These are phyloP conservation scores for Alternaria metachromatica DNA, from an alignment of 2,329 filamentous ascomycete species.

Conservation along the genomic window DNA sequence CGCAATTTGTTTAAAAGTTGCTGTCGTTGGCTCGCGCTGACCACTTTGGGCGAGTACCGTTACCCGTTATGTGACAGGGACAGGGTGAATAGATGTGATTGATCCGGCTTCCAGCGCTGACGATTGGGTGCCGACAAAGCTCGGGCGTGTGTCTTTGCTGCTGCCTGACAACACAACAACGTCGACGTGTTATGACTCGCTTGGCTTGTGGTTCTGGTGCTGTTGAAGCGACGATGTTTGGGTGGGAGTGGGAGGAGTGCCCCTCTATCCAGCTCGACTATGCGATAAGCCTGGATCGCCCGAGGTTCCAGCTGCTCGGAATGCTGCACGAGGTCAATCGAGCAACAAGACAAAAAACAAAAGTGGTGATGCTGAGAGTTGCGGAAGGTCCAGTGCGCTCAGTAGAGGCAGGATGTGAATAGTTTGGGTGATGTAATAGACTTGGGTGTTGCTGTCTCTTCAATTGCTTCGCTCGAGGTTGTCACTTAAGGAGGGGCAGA, in stretches of 20 bases:
- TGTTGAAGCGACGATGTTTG: slow-evolving; percentile 11
- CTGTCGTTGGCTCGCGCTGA: slow-evolving; percentile 29
- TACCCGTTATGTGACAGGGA: slow-evolving; percentile 32
- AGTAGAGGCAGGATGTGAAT: not conserved
- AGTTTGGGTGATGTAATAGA: slow-evolving; percentile 12
- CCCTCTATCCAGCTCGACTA: slow-evolving; percentile 27
- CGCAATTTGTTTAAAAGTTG: slow-evolving; percentile 27
- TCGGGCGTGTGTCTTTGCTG: slow-evolving; percentile 31
- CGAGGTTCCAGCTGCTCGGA: slow-evolving; percentile 37
- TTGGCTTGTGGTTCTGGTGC: slow-evolving; percentile 11
- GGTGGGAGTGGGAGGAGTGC: slow-evolving; percentile 19
- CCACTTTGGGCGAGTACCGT: slow-evolving; percentile 31
- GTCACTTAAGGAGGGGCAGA: slow-evolving; percentile 37
- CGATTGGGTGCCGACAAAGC: slow-evolving; percentile 40
- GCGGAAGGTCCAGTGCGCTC: not conserved
- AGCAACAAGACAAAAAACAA: slow-evolving; percentile 8
- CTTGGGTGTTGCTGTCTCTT: slow-evolving; percentile 10
- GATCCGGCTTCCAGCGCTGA: slow-evolving; percentile 29
- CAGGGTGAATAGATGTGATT: slow-evolving; percentile 31
- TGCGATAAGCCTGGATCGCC: slow-evolving; percentile 46
- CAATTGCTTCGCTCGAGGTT: slow-evolving; percentile 19
- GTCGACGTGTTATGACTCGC: slow-evolving; percentile 15
- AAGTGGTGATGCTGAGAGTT: not conserved
- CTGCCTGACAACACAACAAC: slow-evolving; percentile 40
- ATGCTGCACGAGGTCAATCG: slow-evolving; percentile 17